Evolutionary conservation across 129 eudicot species (phyloP).

Genomic region (Artemisia argyi): DNA sequence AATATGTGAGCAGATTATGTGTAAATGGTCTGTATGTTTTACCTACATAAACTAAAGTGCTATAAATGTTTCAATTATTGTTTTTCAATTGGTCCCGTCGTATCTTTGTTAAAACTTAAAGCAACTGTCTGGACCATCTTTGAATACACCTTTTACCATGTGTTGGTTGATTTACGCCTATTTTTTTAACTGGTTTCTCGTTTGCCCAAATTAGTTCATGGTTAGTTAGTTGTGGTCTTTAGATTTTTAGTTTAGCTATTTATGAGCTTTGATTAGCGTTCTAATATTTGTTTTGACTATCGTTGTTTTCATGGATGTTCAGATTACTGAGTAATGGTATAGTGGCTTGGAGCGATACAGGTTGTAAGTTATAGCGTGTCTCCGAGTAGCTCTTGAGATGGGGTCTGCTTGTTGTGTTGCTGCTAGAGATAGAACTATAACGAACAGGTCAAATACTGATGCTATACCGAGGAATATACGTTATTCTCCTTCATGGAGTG

Average conservation of each 20-base stretch:
- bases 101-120: conserved; percentile 11
- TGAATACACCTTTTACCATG: conserved; percentile 7
- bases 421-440: conserved; percentile 80
- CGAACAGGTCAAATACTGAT: conserved; percentile 60
- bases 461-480: conserved; percentile 60
- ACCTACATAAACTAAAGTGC: conserved; percentile 5
- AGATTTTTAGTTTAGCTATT: conserved; percentile 1
- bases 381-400: conserved; percentile 44
- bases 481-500: conserved; percentile 96
- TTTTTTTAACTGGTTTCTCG: not conserved
- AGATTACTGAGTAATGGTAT: conserved; percentile 21
- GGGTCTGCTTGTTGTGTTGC: conserved; percentile 99
- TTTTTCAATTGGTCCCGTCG: not conserved
- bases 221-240: not conserved
- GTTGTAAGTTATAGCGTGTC: conserved; percentile 17
- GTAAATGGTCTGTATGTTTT: not conserved
- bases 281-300: not conserved
- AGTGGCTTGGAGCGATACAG: conserved; percentile 20
- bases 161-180: conserved; percentile 1
- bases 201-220: not conserved
- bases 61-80: conserved; percentile 8
- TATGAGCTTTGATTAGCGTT: not conserved
- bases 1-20: conserved; percentile 20
- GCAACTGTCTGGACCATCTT: conserved; percentile 7
- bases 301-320: conserved; percentile 15